These are phyloP conservation scores for Oryza meyeriana DNA, from an alignment of 176 grass and related monocot genomes.

Conservation along the genomic window DNA sequence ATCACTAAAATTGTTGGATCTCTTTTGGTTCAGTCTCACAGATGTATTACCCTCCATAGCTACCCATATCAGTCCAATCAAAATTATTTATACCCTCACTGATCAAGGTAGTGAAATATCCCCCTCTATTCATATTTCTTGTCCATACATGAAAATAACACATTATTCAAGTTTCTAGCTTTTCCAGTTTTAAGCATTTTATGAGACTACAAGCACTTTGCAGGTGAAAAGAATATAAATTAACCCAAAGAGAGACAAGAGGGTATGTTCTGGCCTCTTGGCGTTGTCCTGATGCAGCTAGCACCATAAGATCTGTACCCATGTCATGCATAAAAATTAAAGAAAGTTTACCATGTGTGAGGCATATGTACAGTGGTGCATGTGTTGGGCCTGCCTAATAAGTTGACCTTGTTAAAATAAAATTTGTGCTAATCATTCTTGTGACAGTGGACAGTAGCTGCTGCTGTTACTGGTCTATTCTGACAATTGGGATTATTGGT, in stretches of 20 bases:
- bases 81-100: too few relatives aligned
- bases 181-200: too few relatives aligned
- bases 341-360: conserved; percentile 32
- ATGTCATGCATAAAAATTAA: conserved; percentile 31
- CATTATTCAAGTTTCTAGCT: too few relatives aligned
- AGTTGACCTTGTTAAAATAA: conserved; percentile 51
- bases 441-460: conserved; percentile 31
- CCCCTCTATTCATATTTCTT: too few relatives aligned
- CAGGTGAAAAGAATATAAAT: neutral
- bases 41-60: too few relatives aligned
- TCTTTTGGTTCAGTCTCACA: too few relatives aligned
- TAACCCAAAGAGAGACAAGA: conserved; percentile 6
- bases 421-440: conserved; percentile 36
- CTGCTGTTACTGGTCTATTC: conserved; percentile 39
- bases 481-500: conserved; percentile 30
- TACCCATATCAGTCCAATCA: too few relatives aligned
- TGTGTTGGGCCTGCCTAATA: conserved; percentile 34
- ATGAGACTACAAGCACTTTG: too few relatives aligned
- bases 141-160: too few relatives aligned
- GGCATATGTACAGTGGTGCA: conserved; percentile 13
- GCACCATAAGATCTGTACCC: conserved; percentile 24
- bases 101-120: too few relatives aligned
- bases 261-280: conserved; percentile 26
- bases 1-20: too few relatives aligned
- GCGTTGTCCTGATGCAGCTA: conserved; percentile 28